These are phyloP conservation scores for Lasiodiplodia sp. DNA, from an alignment of 2,329 filamentous ascomycete genomes.

Conservation along the genomic window DNA sequence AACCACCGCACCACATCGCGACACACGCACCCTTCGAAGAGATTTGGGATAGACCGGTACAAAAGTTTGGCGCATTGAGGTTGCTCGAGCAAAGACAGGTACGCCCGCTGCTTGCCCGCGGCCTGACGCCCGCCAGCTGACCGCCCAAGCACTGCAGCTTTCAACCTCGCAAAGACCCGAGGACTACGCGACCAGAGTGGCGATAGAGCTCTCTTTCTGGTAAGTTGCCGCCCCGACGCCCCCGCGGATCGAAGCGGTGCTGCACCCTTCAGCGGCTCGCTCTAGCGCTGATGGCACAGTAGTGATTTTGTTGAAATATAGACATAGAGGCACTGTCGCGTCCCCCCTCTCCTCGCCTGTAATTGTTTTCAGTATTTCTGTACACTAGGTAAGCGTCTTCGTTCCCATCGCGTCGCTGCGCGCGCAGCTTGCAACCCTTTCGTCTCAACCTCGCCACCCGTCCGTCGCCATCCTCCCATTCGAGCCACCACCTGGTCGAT, in stretches of 20 bases:
- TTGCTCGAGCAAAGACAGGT: conserved; percentile 28
- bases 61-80: conserved; percentile 47
- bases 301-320: conserved; percentile 31
- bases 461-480: background rate
- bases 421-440: background rate
- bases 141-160: conserved; percentile 18
- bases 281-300: conserved; percentile 30
- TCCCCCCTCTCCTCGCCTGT: conserved; percentile 23
- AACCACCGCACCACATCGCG: conserved; percentile 18
- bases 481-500: background rate
- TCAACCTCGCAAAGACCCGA: conserved; percentile 21
- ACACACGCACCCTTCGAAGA: conserved; percentile 34
- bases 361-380: conserved; percentile 26
- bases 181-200: conserved; percentile 15
- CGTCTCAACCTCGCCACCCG: background rate
- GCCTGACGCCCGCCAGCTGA: conserved; percentile 9
- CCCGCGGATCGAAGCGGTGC: conserved; percentile 24
- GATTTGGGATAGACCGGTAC: conserved; percentile 52
- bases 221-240: conserved; percentile 8
- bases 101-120: background rate
- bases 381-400: conserved; percentile 29
- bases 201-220: conserved; percentile 30
- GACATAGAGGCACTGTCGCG: conserved; percentile 26
- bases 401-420: background rate
- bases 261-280: conserved; percentile 28